Conservation (phyloP, 192 early-diverging fungal genomes). For the Globomyces pollinis-pini region DNA sequence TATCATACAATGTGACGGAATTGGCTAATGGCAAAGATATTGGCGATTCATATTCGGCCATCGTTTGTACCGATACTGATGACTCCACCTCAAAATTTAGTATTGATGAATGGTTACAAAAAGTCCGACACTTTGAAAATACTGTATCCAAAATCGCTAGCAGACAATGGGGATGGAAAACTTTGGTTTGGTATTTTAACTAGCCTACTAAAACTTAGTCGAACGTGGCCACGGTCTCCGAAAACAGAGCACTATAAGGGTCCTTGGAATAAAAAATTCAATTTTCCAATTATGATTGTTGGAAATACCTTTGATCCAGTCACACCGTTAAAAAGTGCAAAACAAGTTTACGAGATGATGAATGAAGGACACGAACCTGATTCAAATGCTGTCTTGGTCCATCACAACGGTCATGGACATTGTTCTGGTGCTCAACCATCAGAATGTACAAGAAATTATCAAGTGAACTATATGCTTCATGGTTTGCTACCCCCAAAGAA, state of each 20-base stretch:
- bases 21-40: too few relatives aligned
- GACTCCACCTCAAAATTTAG: background rate
- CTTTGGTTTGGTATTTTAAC: background rate
- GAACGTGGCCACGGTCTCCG: background rate
- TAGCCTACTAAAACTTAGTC: background rate
- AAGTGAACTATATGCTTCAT: slow-evolving; percentile 16
- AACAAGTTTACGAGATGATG: background rate
- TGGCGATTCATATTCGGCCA: background rate
- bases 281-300: slow-evolving; percentile 30
- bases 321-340: slow-evolving; percentile 28
- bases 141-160: background rate
- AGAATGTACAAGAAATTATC: slow-evolving; percentile 23
- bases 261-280: slow-evolving; percentile 32
- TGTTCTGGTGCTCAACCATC: slow-evolving; percentile 19
- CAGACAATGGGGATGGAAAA: background rate
- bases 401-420: slow-evolving; percentile 34
- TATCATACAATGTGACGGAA: too few relatives aligned
- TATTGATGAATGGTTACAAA: background rate
- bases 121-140: background rate
- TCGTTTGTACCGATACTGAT: background rate
- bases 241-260: slow-evolving; percentile 28
- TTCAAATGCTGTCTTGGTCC: slow-evolving; percentile 20
- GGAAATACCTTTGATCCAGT: slow-evolving; percentile 37
- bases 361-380: slow-evolving; percentile 1
- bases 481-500: background rate